Evolutionary conservation across 352 stramenopile genomes (phyloP).

Genomic region (Phytophthora sansomeana): DNA sequence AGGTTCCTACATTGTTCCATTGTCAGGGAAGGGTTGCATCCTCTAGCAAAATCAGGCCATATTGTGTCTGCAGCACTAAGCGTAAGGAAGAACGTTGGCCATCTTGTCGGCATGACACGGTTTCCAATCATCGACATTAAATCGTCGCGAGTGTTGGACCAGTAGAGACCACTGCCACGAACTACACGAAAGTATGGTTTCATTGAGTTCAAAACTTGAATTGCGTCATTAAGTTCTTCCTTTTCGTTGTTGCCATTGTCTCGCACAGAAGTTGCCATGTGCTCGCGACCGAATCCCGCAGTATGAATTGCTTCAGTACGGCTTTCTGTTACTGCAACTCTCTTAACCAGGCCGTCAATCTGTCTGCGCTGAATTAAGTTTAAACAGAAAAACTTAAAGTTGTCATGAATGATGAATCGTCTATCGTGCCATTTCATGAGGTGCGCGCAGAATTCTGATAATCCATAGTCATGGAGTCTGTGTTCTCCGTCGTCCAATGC

Average conservation of each 20-base stretch:
- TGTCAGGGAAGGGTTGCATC: conserved; percentile 20
- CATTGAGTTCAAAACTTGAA: conserved; percentile 8
- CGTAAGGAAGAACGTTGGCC: conserved; percentile 29
- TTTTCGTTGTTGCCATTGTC: not conserved
- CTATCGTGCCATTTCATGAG: too few relatives aligned
- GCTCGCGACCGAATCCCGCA: not conserved
- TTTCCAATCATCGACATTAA: conserved; percentile 29
- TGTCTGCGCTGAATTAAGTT: conserved; percentile 33
- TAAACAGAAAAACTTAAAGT: conserved; percentile 35
- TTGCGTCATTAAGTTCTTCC: conserved; percentile 1
- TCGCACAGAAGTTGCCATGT: too few relatives aligned
- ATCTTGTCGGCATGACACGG: conserved; percentile 11
- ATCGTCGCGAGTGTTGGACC: conserved; percentile 16
- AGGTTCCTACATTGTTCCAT: not conserved
- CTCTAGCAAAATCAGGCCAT: conserved; percentile 33
- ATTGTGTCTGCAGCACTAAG: conserved; percentile 29
- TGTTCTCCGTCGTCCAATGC: too few relatives aligned
- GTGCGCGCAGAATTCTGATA: too few relatives aligned
- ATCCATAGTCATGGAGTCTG: too few relatives aligned
- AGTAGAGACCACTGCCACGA: conserved; percentile 22
- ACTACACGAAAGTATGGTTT: conserved; percentile 35
- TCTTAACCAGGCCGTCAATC: conserved; percentile 21
- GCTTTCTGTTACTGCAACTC: not conserved
- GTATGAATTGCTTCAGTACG: not conserved
- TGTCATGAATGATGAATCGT: conserved; percentile 9